Evolutionary conservation across 805 yeast genomes (phyloP).

Genomic region (Cyberlindnera maclurae): DNA sequence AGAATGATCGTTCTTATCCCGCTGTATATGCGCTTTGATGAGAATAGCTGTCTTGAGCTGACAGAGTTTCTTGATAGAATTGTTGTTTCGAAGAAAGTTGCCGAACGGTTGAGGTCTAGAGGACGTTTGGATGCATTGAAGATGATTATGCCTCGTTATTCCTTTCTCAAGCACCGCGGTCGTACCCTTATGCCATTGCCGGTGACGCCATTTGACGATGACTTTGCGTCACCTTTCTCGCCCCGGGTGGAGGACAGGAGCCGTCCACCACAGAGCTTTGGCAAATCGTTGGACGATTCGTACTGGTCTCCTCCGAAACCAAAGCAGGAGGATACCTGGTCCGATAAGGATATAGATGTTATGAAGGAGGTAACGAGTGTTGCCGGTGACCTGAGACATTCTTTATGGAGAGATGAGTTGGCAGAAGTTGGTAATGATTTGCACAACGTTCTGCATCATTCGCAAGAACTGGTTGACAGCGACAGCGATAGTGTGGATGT

Average conservation of each 20-base stretch:
- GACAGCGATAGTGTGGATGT: not conserved
- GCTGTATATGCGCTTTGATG: slow-evolving; percentile 67
- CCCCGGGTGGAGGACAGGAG: not conserved
- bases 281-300: slow-evolving; percentile 2
- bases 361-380: slow-evolving; percentile 11
- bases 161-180: too few species aligned
- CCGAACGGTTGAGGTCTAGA: slow-evolving; percentile 31
- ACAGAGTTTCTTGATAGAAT: slow-evolving; percentile 63
- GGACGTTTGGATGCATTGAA: slow-evolving; percentile 27
- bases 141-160: slow-evolving; percentile 28
- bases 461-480: not conserved
- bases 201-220: not conserved
- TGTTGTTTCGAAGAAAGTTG: slow-evolving; percentile 49
- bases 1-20: slow-evolving; percentile 62
- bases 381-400: slow-evolving; percentile 12
- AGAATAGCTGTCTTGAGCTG: slow-evolving; percentile 66
- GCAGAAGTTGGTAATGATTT: slow-evolving; percentile 12
- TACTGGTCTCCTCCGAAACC: slow-evolving; percentile 14
- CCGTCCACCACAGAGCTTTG: slow-evolving; percentile 1
- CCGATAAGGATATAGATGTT: slow-evolving; percentile 3
- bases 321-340: not conserved
- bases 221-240: slow-evolving; percentile 4
- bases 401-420: slow-evolving; percentile 17
- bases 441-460: slow-evolving; percentile 1
- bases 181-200: too few species aligned